Percentiles rank a stretch among this genome's conserved stretches.
These are phyloP conservation scores for Artemisia argyi DNA, from an alignment of 129 eudicot genomes.

Conservation along the genomic window DNA sequence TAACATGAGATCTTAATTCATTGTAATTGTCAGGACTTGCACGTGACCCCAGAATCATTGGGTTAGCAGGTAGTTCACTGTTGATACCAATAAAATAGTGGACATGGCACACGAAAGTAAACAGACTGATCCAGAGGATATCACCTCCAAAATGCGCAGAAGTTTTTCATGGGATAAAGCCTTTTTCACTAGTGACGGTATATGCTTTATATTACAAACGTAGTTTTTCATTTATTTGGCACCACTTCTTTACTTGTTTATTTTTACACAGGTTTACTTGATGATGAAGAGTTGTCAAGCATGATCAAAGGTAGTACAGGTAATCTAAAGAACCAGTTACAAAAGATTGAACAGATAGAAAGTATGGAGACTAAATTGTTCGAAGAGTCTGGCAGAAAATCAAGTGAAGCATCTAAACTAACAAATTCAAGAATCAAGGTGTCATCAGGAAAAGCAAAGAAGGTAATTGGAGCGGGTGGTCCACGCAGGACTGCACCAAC, in stretches of 20 bases:
- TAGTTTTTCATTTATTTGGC: neutral
- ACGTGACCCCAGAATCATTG: no score
- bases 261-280: constrained; percentile 60
- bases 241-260: neutral
- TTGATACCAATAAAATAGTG: no score
- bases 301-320: constrained; percentile 54
- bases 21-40: no score
- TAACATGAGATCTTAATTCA: no score
- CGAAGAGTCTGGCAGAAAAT: constrained; percentile 58
- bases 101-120: no score
- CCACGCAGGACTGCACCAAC: neutral
- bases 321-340: constrained; percentile 33
- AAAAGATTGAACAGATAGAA: constrained; percentile 49
- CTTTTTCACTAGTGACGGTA: constrained; percentile 78
- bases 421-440: constrained; percentile 26
- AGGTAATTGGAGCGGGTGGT: neutral
- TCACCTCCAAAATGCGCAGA: constrained; percentile 60
- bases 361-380: constrained; percentile 63
- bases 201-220: constrained; percentile 17
- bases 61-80: no score
- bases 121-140: constrained; percentile 20
- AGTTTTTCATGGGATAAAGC: constrained; percentile 90
- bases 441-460: constrained; percentile 27
- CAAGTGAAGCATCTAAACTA: constrained; percentile 33
- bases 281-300: constrained; percentile 74